Conservation (phyloP, 164 flowering plant species). For the Houttuynia cordata region DNA sequence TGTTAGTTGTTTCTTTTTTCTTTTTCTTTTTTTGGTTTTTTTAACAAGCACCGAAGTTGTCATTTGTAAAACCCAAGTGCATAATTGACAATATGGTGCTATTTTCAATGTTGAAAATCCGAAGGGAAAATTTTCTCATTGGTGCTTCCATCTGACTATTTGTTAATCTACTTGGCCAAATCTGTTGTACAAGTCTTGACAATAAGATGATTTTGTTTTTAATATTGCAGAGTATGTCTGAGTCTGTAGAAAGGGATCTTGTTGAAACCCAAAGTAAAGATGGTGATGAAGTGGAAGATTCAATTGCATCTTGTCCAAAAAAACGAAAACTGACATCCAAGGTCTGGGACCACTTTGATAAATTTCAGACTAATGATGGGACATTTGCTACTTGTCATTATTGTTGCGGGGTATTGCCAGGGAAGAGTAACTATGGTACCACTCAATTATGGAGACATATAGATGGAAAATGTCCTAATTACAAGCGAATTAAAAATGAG, state of each 20-base stretch:
- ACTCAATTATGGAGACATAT: neutral
- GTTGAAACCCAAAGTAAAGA: neutral
- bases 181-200: neutral
- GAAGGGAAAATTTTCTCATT: too few species aligned
- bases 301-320: neutral
- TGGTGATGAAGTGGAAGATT: neutral
- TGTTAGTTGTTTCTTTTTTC: too few species aligned
- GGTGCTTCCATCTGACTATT: too few species aligned
- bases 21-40: too few species aligned
- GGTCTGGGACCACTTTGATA: neutral
- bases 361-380: neutral
- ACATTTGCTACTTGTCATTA: neutral
- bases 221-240: neutral
- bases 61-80: too few species aligned
- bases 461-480: neutral
- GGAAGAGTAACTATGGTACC: constrained; percentile 1
- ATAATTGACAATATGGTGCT: too few species aligned
- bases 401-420: neutral
- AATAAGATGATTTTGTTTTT: too few species aligned
- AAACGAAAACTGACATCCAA: neutral
- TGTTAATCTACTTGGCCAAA: neutral
- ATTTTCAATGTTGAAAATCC: too few species aligned
- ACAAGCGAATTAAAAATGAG: neutral
- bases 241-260: neutral
- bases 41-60: too few species aligned